A percentile compares a stretch with the other conserved stretches of the same genome.
Evolutionary conservation across 1,284 basidiomycete species (phyloP).

Genomic region (Rhodotorula sp.): DNA sequence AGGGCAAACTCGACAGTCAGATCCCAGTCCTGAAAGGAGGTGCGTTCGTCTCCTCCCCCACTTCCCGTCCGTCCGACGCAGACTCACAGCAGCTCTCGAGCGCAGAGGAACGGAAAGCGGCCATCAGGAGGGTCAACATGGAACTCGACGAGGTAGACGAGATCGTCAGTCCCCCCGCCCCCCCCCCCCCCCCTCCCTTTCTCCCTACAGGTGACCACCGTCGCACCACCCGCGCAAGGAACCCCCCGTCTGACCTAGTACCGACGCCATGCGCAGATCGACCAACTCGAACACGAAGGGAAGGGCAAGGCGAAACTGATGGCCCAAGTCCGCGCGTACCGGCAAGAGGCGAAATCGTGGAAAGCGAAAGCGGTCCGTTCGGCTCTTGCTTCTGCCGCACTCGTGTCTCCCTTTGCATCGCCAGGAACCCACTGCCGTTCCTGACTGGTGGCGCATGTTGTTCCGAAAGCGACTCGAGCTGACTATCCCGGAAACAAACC

Average conservation of each 20-base stretch:
- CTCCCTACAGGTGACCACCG: no score
- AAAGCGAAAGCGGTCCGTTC: slow-evolving; percentile 23
- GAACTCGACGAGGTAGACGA: slow-evolving; percentile 41
- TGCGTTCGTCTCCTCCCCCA: slow-evolving; percentile 5
- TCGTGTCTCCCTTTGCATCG: no score
- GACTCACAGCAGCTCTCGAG: background rate
- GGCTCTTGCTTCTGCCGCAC: no score
- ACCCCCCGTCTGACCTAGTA: no score
- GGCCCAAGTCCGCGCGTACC: slow-evolving; percentile 25
- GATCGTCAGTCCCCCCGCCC: slow-evolving; percentile 34
- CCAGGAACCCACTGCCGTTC: no score
- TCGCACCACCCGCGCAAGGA: no score
- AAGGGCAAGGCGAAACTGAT: slow-evolving; percentile 29
- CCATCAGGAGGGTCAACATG: slow-evolving; percentile 17
- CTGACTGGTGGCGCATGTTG: no score
- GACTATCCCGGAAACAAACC: background rate
- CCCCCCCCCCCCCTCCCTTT: no score
- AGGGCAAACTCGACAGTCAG: slow-evolving; percentile 20
- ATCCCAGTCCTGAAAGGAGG: slow-evolving; percentile 24
- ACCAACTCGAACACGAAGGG: slow-evolving; percentile 34
- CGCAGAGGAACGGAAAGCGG: slow-evolving; percentile 37
- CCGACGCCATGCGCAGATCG: no score
- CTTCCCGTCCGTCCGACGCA: background rate
- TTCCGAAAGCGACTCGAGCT: no score
- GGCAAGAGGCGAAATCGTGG: slow-evolving; percentile 14